These are phyloP conservation scores for Solanum pimpinellifolium DNA, from an alignment of 257 asterid species.

Conservation along the genomic window DNA sequence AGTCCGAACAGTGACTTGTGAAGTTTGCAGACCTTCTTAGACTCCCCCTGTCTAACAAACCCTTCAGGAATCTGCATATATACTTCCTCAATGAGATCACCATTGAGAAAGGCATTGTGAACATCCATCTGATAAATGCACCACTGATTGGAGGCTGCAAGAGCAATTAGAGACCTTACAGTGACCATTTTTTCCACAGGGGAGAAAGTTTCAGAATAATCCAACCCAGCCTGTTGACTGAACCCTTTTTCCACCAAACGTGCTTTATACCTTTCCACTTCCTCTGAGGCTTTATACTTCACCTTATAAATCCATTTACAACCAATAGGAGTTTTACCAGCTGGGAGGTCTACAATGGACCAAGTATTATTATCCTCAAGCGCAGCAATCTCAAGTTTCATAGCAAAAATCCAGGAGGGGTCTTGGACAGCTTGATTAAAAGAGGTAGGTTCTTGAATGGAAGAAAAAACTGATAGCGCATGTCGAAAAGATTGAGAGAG, in stretches of 20 bases:
- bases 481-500: not conserved
- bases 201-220: not conserved
- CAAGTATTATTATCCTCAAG: not conserved
- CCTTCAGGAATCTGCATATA: not conserved
- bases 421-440: too few species aligned
- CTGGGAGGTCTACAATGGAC: not conserved
- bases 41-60: not conserved
- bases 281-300: not conserved
- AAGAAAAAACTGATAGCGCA: not conserved
- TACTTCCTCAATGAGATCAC: not conserved
- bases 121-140: too few species aligned
- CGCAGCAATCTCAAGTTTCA: too few species aligned
- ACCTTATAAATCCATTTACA: not conserved
- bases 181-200: not conserved
- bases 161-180: not conserved
- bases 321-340: not conserved
- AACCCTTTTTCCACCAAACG: not conserved
- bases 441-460: too few species aligned
- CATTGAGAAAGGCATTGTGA: not conserved
- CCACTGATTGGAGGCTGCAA: not conserved
- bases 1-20: not conserved
- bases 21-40: not conserved
- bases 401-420: not conserved
- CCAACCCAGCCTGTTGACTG: not conserved
- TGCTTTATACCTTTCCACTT: not conserved